These are phyloP conservation scores for Castanospermum australe DNA, from an alignment of 306 rosid genomes.

Conservation along the genomic window DNA sequence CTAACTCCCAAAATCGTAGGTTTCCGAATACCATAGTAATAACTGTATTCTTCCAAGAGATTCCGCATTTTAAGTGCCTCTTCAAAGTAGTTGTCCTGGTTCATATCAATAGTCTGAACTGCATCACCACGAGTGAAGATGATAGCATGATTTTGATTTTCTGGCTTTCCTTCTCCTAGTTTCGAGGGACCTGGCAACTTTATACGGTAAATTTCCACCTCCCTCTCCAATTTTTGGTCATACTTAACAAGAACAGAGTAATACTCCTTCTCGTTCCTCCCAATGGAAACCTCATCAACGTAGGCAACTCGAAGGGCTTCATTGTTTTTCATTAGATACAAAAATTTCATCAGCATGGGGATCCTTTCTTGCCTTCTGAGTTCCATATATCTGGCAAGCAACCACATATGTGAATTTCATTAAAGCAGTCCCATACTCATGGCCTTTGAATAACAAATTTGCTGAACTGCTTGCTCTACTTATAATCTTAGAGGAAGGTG, in stretches of 20 bases:
- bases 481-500: slow-evolving; percentile 44
- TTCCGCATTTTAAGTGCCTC: slow-evolving; percentile 91
- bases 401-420: slow-evolving; percentile 92
- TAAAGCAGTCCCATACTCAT: slow-evolving; percentile 74
- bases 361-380: slow-evolving; percentile 79
- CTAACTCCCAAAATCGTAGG: slow-evolving; percentile 93
- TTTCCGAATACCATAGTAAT: slow-evolving; percentile 61
- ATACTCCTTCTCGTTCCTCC: slow-evolving; percentile 67
- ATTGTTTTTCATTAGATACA: slow-evolving; percentile 64
- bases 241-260: slow-evolving; percentile 89
- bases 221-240: slow-evolving; percentile 65
- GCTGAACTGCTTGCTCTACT: slow-evolving; percentile 53
- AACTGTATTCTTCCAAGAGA: slow-evolving; percentile 67
- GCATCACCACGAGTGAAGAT: slow-evolving; percentile 97
- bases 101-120: slow-evolving; percentile 90
- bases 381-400: slow-evolving; percentile 93
- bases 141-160: slow-evolving; percentile 90
- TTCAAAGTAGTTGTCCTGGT: slow-evolving; percentile 92
- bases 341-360: slow-evolving; percentile 77
- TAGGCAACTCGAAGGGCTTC: slow-evolving; percentile 88
- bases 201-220: slow-evolving; percentile 80
- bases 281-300: slow-evolving; percentile 70
- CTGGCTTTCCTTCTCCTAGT: slow-evolving; percentile 95
- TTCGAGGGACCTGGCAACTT: slow-evolving; percentile 87
- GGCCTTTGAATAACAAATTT: slow-evolving; percentile 67